Conservation (phyloP, 805 yeast species). For the Starmerella powellii region DNA sequence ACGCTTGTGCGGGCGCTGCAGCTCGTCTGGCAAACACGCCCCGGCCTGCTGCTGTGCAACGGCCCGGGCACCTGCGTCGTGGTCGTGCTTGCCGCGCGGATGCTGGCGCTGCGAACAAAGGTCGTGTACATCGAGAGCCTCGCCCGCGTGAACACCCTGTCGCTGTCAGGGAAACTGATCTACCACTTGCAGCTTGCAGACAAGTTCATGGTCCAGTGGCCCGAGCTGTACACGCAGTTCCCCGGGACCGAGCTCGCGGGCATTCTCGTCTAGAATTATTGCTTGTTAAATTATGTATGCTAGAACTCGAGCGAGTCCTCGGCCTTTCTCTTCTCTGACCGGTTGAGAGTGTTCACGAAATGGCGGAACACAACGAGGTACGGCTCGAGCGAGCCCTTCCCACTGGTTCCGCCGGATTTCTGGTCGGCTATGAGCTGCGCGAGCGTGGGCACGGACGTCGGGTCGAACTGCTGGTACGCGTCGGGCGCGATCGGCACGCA, state of each 20-base stretch:
- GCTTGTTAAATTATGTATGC: not conserved
- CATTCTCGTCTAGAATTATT: constrained; percentile 38
- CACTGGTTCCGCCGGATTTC: constrained; percentile 31
- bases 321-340: constrained; percentile 34
- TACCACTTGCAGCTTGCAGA: constrained; percentile 62
- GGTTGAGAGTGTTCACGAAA: constrained; percentile 48
- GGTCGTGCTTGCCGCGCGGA: constrained; percentile 32
- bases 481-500: constrained; percentile 61
- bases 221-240: constrained; percentile 39
- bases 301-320: constrained; percentile 22
- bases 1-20: constrained; percentile 30
- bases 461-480: constrained; percentile 48
- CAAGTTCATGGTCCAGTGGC: constrained; percentile 87
- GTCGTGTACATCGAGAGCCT: constrained; percentile 76
- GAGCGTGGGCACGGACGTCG: constrained; percentile 67
- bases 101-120: constrained; percentile 31
- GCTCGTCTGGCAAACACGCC: constrained; percentile 29
- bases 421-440: constrained; percentile 51
- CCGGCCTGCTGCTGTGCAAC: constrained; percentile 41
- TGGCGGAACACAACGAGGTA: constrained; percentile 54
- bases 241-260: constrained; percentile 65
- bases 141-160: constrained; percentile 65
- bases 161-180: constrained; percentile 63
- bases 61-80: constrained; percentile 82
- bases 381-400: constrained; percentile 57